Base-by-base conservation (phyloP, 139 green algal species). In the Medakamo hakoo region DNA sequence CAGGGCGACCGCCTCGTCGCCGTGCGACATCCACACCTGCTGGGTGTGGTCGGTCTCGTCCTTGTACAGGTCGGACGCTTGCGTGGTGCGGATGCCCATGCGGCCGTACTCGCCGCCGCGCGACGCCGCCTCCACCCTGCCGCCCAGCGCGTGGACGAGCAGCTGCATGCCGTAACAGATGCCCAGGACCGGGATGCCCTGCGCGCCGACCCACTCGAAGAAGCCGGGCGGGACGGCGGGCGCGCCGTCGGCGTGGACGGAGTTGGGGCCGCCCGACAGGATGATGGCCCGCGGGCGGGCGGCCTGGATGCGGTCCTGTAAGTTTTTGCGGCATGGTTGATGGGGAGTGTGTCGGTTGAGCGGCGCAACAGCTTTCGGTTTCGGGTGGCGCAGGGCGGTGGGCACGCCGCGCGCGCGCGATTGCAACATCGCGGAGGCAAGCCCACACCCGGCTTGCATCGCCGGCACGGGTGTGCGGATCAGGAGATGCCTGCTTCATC, bases 81-180 rank as follows among this genome's bases (percentile, higher is more conserved):
- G 63, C 27, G 73, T 72, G 4, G 83, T 82, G 27, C 80, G 65
- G 57, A 98, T 95, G 30, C 80, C 70, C 90, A 96, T 98, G 67
- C 86, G 80, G 19, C 93, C 93, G 63, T 98, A 99, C 76, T 99
- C 93, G n/a, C 86, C 84, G 28, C 82, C 84, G n/a, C 64, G 72
- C 18, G 68, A 63, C 24, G 76, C 85, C 4, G 64, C 27, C 64
- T 85, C 74, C 20, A 97, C 90, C 58, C 86, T 67, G 48, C 91
- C 91, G 52, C 91, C 90, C 27, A 69, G 55, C 29, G 57, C 49
- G 52, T 75, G 70, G 21, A 79, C 72, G 21, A 79, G 55, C 16
- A 79, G 72, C 74, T 88, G 77, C 91, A 97, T 96, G 30, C 91
- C 93, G 65, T 99, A 99, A 78, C 93, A 99, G 63, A 99, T 95